A percentile compares a stretch with the other conserved stretches of the same genome.
Conservation (phyloP, 441 rosid species). For the Gossypium lobatum region DNA sequence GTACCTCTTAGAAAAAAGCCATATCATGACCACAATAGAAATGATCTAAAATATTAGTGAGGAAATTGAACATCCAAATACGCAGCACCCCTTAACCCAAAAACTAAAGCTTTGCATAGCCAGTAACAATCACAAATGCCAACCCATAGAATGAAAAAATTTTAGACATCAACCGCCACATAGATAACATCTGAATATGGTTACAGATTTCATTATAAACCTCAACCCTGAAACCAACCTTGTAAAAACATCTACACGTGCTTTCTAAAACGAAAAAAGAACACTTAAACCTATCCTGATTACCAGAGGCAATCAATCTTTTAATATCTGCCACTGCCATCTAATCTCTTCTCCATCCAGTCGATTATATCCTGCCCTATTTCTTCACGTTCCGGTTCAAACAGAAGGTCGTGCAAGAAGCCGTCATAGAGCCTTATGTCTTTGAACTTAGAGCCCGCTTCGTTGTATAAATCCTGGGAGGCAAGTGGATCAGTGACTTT, state of each 20-base stretch:
- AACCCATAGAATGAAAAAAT: not conserved
- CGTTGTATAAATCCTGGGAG: conserved; percentile 70
- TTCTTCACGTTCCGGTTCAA: conserved; percentile 84
- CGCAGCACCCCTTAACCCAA: no score
- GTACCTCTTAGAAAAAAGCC: no score
- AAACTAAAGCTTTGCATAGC: not conserved
- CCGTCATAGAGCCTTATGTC: conserved; percentile 85
- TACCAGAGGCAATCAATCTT: conserved; percentile 11
- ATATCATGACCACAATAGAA: no score
- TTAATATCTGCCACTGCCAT: conserved; percentile 10
- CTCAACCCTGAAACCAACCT: not conserved
- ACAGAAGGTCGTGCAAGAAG: conserved; percentile 86
- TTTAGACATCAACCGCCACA: not conserved
- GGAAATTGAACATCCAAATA: no score
- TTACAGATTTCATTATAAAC: not conserved
- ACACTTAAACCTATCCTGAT: not conserved
- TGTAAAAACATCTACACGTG: no score
- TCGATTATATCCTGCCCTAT: conserved; percentile 66
- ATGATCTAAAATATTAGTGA: no score
- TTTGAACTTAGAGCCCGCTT: conserved; percentile 80
- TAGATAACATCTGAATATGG: not conserved
- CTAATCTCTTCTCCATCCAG: conserved; percentile 80
- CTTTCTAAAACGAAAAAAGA: not conserved
- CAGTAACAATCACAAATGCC: not conserved
- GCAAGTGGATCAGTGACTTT: conserved; percentile 89